A percentile compares a stretch with the other conserved stretches of the same genome.
phyloP scores from a whole-genome alignment of 257 asterid species.

The Rehmannia glutinosa region DNA sequence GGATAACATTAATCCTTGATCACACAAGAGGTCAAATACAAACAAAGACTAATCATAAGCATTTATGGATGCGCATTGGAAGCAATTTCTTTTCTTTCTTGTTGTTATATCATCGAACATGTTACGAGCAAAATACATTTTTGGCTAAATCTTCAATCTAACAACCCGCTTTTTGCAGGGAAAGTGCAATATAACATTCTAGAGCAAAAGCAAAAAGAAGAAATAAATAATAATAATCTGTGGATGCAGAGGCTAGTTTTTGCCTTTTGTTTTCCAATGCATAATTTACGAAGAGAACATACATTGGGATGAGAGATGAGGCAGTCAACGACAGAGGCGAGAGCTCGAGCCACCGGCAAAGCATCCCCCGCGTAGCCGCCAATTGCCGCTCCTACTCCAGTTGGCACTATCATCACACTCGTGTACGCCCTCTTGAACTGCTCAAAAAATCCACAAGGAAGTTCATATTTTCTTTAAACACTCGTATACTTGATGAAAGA shows the following conservation, averaged over 20 bases:
- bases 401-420: constrained; percentile 92
- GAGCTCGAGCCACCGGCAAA: constrained; percentile 84
- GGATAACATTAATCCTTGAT: too few relatives aligned
- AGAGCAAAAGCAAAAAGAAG: neutral
- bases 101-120: constrained; percentile 4
- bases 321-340: constrained; percentile 82
- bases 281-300: constrained; percentile 9
- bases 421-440: constrained; percentile 77
- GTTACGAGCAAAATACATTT: neutral
- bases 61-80: neutral
- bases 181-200: too few relatives aligned
- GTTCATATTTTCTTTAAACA: neutral
- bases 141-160: too few relatives aligned
- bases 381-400: constrained; percentile 91
- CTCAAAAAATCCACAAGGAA: neutral
- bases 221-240: neutral
- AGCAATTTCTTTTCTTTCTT: neutral
- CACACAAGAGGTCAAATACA: too few relatives aligned
- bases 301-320: constrained; percentile 95
- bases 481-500: neutral
- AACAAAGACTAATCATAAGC: too few relatives aligned
- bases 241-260: neutral
- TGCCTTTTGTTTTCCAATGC: neutral
- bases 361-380: constrained; percentile 99
- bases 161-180: too few relatives aligned